These are phyloP conservation scores for Neopestalotiopsis sp. DNA, from an alignment of 2,329 filamentous ascomycete species.

Conservation along the genomic window DNA sequence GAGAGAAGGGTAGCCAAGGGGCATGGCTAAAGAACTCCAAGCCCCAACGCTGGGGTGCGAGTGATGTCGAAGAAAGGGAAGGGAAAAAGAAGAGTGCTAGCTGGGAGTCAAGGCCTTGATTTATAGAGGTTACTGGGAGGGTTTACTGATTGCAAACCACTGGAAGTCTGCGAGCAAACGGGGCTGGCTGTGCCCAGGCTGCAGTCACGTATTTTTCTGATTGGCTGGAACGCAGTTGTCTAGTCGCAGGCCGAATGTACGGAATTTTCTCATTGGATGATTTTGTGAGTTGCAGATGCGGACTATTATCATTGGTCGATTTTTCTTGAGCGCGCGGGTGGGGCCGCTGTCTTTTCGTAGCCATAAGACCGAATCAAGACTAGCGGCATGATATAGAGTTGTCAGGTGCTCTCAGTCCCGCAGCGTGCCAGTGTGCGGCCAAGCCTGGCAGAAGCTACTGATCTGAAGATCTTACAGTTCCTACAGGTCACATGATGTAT, in stretches of 20 bases:
- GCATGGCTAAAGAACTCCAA: background rate
- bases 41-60: background rate
- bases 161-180: background rate
- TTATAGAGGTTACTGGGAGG: background rate
- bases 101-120: background rate
- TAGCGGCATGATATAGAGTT: background rate
- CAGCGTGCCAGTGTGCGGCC: too few relatives aligned
- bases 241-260: too few relatives aligned
- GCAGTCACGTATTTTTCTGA: background rate
- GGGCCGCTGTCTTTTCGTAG: background rate
- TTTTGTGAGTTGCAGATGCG: too few relatives aligned
- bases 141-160: background rate
- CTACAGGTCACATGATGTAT: too few relatives aligned
- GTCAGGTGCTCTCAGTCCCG: background rate
- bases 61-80: background rate
- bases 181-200: background rate
- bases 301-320: background rate
- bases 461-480: too few relatives aligned
- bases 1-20: background rate
- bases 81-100: background rate
- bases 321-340: background rate
- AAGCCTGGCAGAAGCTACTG: too few relatives aligned
- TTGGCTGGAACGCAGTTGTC: too few relatives aligned
- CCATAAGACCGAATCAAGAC: background rate
- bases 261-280: too few relatives aligned